These are phyloP conservation scores for Trichoderma polysporum DNA, from an alignment of 2,329 filamentous ascomycete genomes.

Conservation along the genomic window DNA sequence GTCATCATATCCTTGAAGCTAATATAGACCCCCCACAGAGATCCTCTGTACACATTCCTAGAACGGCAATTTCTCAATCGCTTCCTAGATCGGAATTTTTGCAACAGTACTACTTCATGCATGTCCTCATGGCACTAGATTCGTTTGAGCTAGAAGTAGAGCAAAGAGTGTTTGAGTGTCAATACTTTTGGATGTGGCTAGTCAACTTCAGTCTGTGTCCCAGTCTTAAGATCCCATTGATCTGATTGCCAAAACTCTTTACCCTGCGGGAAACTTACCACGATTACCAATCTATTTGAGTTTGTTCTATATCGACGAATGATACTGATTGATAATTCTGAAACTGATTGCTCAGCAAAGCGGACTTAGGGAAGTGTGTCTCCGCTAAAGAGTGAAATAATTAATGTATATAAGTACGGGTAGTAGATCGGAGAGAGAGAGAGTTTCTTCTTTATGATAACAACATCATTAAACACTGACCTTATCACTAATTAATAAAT, in stretches of 20 bases:
- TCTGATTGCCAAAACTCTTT: neutral
- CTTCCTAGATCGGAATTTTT: rapidly evolving
- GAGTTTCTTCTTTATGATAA: neutral
- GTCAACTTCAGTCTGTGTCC: neutral
- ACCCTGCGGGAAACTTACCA: neutral
- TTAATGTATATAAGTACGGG: neutral
- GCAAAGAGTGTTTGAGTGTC: neutral
- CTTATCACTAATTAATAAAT: neutral
- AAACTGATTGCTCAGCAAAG: neutral
- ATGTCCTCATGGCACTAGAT: neutral
- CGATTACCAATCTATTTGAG: neutral
- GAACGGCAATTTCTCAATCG: neutral
- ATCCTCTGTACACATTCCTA: neutral
- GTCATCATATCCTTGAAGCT: neutral
- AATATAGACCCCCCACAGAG: neutral
- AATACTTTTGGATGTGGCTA: neutral
- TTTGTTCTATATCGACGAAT: neutral
- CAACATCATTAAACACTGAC: neutral
- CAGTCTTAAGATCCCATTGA: neutral
- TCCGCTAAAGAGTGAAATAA: neutral
- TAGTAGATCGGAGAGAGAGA: neutral
- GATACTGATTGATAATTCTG: neutral
- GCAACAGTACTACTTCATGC: neutral
- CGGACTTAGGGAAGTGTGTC: neutral
- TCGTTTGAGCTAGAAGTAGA: neutral